These are phyloP conservation scores for Bjerkandera adusta DNA, from an alignment of 1,284 basidiomycete genomes.

Conservation along the genomic window DNA sequence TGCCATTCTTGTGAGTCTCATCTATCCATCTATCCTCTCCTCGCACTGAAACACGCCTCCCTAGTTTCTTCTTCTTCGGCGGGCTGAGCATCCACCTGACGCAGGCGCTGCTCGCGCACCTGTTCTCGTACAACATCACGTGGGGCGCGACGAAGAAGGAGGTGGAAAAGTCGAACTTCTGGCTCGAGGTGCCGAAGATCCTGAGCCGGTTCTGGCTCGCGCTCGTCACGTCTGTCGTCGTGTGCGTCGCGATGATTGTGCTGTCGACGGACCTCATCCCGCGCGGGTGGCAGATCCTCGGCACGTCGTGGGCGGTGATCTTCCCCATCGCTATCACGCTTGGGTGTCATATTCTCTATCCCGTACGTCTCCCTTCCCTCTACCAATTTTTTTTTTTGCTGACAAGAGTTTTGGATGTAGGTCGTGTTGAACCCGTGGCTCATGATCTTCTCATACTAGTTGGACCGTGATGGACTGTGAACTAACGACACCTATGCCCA, in stretches of 20 bases:
- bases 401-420: slow-evolving; percentile 28
- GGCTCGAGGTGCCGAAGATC: slow-evolving; percentile 82
- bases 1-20: slow-evolving; percentile 71
- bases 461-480: too few relatives aligned
- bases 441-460: slow-evolving; percentile 67
- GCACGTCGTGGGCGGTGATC: slow-evolving; percentile 64
- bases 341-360: slow-evolving; percentile 66
- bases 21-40: slow-evolving; percentile 10
- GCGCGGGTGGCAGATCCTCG: slow-evolving; percentile 57
- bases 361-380: slow-evolving; percentile 40
- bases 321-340: slow-evolving; percentile 63
- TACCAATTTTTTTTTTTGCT: background rate
- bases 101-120: slow-evolving; percentile 73
- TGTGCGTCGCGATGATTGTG: slow-evolving; percentile 51
- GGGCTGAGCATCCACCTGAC: slow-evolving; percentile 75
- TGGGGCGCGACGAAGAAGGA: slow-evolving; percentile 82
- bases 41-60: slow-evolving; percentile 10
- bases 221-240: slow-evolving; percentile 49
- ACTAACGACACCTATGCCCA: too few relatives aligned
- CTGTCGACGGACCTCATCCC: slow-evolving; percentile 53
- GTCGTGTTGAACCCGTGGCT: slow-evolving; percentile 77
- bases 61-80: slow-evolving; percentile 83
- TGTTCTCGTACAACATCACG: slow-evolving; percentile 82
- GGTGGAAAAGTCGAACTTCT: slow-evolving; percentile 81
- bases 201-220: slow-evolving; percentile 68